Percentiles rank a stretch among this genome's conserved stretches.
Conservation (phyloP, 73 alveolate species). For the Diophrys appendiculata region DNA sequence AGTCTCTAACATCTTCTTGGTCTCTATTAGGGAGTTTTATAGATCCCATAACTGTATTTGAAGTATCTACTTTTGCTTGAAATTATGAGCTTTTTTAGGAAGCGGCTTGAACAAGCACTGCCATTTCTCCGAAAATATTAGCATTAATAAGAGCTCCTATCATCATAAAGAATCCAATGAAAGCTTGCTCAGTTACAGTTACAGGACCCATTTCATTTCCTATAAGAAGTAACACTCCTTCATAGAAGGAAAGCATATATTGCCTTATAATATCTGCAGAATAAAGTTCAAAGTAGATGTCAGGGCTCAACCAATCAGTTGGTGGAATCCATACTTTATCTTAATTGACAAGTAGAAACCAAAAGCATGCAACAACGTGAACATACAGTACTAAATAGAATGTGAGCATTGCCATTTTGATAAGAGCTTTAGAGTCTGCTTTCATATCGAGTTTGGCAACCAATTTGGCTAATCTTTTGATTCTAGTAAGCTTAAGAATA, state of each 20-base stretch:
- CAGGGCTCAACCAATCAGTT: conserved; percentile 1
- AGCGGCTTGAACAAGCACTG: conserved; percentile 44
- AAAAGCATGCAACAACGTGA: conserved; percentile 60
- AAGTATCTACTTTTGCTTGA: conserved; percentile 21
- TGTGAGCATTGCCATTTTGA: conserved; percentile 35
- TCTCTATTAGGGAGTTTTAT: conserved; percentile 10
- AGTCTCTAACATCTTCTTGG: conserved; percentile 36
- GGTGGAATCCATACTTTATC: conserved; percentile 41
- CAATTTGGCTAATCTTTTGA: conserved; percentile 34
- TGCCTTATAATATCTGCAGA: neutral
- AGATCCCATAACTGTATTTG: conserved; percentile 18
- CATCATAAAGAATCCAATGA: conserved; percentile 17
- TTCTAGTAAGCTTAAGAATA: conserved; percentile 49
- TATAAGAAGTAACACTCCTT: conserved; percentile 11
- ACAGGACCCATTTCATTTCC: conserved; percentile 29
- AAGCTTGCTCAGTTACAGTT: conserved; percentile 19
- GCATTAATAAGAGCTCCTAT: conserved; percentile 14
- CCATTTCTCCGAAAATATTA: conserved; percentile 18
- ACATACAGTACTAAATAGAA: conserved; percentile 51
- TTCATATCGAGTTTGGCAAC: conserved; percentile 38
- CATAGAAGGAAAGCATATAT: conserved; percentile 12
- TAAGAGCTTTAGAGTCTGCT: conserved; percentile 30
- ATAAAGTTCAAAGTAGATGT: neutral
- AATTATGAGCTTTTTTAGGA: conserved; percentile 25
- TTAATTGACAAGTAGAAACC: conserved; percentile 29